These are phyloP conservation scores for Thermothelomyces thermophilus DNA, from an alignment of 2,329 filamentous ascomycete species.

Conservation along the genomic window DNA sequence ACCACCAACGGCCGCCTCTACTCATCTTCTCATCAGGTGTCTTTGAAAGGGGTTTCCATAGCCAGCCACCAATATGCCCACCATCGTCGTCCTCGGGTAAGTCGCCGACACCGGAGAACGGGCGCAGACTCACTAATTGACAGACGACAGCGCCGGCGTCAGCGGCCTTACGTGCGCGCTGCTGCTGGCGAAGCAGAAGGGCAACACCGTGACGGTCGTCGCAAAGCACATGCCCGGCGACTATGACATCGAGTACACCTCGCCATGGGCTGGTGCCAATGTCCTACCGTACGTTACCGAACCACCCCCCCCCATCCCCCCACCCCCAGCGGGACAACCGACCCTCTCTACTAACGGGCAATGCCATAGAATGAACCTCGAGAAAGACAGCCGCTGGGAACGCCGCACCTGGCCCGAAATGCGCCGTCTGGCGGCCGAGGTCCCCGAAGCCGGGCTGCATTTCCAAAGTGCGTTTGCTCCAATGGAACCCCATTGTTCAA, in stretches of 20 bases:
- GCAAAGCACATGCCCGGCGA: constrained; percentile 90
- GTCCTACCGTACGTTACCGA: constrained; percentile 57
- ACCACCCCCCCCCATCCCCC: too few species aligned
- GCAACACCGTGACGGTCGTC: constrained; percentile 36
- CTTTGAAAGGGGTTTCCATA: background rate
- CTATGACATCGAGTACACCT: constrained; percentile 85
- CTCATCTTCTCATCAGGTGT: too few species aligned
- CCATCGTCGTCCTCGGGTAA: constrained; percentile 36
- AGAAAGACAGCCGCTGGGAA: constrained; percentile 49
- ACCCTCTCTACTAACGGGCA: constrained; percentile 5
- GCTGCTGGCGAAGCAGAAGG: constrained; percentile 39
- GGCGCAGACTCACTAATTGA: background rate
- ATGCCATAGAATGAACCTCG: constrained; percentile 37
- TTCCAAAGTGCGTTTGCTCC: constrained; percentile 65
- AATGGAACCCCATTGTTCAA: too few species aligned
- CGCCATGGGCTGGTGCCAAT: constrained; percentile 83
- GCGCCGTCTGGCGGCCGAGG: constrained; percentile 51
- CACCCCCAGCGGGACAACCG: too few species aligned
- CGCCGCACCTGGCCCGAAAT: constrained; percentile 58
- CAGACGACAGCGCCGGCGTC: constrained; percentile 39
- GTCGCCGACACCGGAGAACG: constrained; percentile 13
- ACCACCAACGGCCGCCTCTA: too few species aligned
- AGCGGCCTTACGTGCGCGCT: constrained; percentile 46
- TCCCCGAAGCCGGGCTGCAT: constrained; percentile 74
- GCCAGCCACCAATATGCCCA: constrained; percentile 26